Conservation (phyloP, 257 asterid genomes). For the Parsonsia alboflavescens region DNA sequence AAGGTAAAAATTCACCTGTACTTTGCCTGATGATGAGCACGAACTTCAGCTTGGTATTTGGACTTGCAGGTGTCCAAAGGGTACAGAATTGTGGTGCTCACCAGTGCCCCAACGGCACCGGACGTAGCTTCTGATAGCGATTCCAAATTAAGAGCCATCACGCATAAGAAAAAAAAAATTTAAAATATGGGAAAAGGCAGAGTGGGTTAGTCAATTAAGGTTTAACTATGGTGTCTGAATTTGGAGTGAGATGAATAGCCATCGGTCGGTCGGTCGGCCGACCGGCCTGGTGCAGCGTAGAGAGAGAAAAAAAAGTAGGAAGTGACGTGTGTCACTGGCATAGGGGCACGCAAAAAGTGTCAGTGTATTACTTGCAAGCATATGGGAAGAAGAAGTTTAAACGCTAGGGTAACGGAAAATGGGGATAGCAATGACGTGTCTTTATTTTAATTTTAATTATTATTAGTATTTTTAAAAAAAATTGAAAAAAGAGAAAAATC, state of each 20-base stretch:
- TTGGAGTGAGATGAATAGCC: not conserved
- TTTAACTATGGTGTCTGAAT: not conserved
- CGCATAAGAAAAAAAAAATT: not conserved
- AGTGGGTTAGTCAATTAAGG: not conserved
- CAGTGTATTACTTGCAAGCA: not conserved
- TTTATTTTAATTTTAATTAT: not conserved
- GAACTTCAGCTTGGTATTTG: conserved; percentile 92
- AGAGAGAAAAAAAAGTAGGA: not conserved
- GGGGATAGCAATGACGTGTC: not conserved
- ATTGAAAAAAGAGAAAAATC: too few species aligned
- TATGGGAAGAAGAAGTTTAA: conserved; percentile 18
- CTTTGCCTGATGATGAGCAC: conserved; percentile 56
- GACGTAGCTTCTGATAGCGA: conserved; percentile 82
- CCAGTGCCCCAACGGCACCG: conserved; percentile 86
- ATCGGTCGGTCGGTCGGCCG: not conserved
- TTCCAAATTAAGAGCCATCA: conserved; percentile 47
- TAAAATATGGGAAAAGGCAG: not conserved
- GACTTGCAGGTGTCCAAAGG: conserved; percentile 93
- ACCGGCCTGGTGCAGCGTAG: not conserved
- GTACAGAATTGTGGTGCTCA: conserved; percentile 81
- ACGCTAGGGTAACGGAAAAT: not conserved
- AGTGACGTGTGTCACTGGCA: not conserved
- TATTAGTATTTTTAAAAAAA: too few species aligned
- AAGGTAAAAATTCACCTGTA: conserved; percentile 46
- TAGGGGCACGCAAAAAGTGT: not conserved